These are phyloP conservation scores for Aaosphaeria arxii DNA, from an alignment of 2,329 filamentous ascomycete species.

Conservation along the genomic window DNA sequence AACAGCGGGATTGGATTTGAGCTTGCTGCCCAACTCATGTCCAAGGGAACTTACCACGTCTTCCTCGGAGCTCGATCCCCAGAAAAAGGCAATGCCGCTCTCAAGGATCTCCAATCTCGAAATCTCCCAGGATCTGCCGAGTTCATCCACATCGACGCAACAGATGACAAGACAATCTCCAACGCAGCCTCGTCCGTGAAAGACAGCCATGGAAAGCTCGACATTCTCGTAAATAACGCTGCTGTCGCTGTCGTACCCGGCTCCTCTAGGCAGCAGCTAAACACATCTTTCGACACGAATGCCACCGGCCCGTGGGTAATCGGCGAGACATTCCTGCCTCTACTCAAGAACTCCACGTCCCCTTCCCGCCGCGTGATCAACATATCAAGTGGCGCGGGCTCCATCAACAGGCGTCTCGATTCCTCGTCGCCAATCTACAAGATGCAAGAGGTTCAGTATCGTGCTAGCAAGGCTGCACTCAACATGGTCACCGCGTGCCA, in stretches of 20 bases:
- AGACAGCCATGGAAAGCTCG: constrained; percentile 26
- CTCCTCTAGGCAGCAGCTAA: constrained; percentile 13
- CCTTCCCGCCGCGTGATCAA: constrained; percentile 26
- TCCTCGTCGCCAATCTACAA: constrained; percentile 13
- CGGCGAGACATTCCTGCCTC: constrained; percentile 7
- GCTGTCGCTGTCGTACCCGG: constrained; percentile 13
- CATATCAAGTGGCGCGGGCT: constrained; percentile 27
- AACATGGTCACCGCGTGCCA: constrained; percentile 37
- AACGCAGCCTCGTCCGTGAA: constrained; percentile 27
- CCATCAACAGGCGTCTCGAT: constrained; percentile 23
- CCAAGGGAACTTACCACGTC: constrained; percentile 26
- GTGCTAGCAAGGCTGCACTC: constrained; percentile 33
- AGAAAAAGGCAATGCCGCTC: constrained; percentile 19
- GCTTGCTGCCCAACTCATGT: constrained; percentile 37
- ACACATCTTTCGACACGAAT: constrained; percentile 20
- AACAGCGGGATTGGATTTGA: constrained; percentile 50
- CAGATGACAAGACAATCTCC: constrained; percentile 39
- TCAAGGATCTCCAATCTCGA: constrained; percentile 16
- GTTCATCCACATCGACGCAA: constrained; percentile 41
- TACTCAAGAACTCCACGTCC: constrained; percentile 11
- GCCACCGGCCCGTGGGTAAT: constrained; percentile 12
- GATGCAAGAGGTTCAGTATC: constrained; percentile 20
- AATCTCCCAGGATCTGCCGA: constrained; percentile 26
- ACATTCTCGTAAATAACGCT: constrained; percentile 40
- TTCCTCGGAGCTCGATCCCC: constrained; percentile 14